These are phyloP conservation scores for Sarocladiaceae sp. DNA, from an alignment of 2,329 filamentous ascomycete genomes.

Conservation along the genomic window DNA sequence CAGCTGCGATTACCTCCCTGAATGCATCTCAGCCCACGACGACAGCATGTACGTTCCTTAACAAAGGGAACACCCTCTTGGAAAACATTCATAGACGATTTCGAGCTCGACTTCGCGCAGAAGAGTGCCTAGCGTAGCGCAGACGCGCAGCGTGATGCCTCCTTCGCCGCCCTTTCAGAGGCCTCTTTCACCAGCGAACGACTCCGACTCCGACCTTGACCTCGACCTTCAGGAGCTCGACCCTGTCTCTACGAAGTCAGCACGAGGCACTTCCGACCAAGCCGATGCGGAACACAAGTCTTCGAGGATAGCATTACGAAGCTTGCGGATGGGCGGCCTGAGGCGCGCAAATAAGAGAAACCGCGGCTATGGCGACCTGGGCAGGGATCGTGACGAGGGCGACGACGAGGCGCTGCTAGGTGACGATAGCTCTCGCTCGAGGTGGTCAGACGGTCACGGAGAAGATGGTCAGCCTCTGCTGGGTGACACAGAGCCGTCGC, in stretches of 20 bases:
- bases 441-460: slow-evolving; percentile 54
- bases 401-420: slow-evolving; percentile 64
- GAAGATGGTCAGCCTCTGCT: slow-evolving; percentile 71
- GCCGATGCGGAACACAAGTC: slow-evolving; percentile 35
- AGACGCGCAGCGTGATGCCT: slow-evolving; percentile 46
- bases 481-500: slow-evolving; percentile 27
- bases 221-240: slow-evolving; percentile 78
- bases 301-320: slow-evolving; percentile 63
- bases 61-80: neutral
- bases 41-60: slow-evolving; percentile 2
- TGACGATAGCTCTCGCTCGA: slow-evolving; percentile 48
- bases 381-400: slow-evolving; percentile 46
- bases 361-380: slow-evolving; percentile 52
- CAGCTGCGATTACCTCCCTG: neutral
- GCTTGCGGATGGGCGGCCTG: slow-evolving; percentile 59
- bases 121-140: neutral
- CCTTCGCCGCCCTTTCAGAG: slow-evolving; percentile 48
- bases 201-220: slow-evolving; percentile 67
- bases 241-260: slow-evolving; percentile 41
- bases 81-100: neutral
- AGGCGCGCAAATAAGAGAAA: slow-evolving; percentile 49
- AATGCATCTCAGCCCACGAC: neutral
- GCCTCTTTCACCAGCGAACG: slow-evolving; percentile 58
- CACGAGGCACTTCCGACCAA: slow-evolving; percentile 23
- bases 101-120: neutral